A percentile compares a stretch with the other conserved stretches of the same genome.
Conservation (phyloP, 257 asterid genomes). For the Hygrophila difformis region DNA sequence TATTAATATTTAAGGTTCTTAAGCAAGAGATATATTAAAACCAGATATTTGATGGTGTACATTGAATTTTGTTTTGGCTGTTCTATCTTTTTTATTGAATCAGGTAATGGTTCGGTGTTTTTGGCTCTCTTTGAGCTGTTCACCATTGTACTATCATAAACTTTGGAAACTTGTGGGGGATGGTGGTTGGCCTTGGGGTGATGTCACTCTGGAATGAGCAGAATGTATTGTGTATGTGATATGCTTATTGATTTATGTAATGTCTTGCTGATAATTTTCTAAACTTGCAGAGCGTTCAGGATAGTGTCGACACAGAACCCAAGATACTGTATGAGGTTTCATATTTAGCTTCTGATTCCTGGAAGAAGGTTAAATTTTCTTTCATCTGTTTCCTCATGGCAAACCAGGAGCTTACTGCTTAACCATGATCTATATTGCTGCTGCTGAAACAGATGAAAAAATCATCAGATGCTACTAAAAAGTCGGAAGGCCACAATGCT, state of each 20-base stretch:
- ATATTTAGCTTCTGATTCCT: constrained; percentile 48
- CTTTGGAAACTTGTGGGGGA: too few species aligned
- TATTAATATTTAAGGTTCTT: too few species aligned
- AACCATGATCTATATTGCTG: neutral
- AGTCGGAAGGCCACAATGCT: constrained; percentile 20
- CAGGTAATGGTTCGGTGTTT: too few species aligned
- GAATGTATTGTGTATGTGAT: too few species aligned
- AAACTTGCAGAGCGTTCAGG: constrained; percentile 44
- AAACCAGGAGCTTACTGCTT: neutral
- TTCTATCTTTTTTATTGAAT: too few species aligned
- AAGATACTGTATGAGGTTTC: constrained; percentile 58
- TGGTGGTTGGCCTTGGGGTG: too few species aligned
- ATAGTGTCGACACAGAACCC: constrained; percentile 46
- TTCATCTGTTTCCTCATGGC: neutral
- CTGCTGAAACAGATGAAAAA: constrained; percentile 27
- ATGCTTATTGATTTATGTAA: neutral
- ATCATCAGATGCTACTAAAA: constrained; percentile 27
- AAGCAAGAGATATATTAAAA: too few species aligned
- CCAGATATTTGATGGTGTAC: too few species aligned
- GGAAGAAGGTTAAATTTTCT: constrained; percentile 49
- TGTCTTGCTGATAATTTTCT: neutral
- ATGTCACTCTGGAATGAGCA: too few species aligned
- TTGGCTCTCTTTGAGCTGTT: too few species aligned
- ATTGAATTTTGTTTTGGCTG: too few species aligned
- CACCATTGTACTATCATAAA: too few species aligned